Base-by-base conservation (phyloP, 495 filamentous ascomycete genomes). In the Aspergillus biplanus region DNA sequence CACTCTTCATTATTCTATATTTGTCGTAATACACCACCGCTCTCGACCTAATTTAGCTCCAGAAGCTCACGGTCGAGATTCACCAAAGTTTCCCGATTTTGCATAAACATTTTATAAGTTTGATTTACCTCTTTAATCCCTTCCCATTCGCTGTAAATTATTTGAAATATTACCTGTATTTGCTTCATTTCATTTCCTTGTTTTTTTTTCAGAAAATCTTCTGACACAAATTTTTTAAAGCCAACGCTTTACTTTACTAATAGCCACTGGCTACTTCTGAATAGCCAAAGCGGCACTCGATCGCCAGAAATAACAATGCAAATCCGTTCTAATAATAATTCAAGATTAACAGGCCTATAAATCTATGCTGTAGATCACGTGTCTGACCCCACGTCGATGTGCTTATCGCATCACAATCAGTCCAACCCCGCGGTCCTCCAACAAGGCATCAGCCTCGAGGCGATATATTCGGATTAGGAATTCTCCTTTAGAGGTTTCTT, bases 61-160 rank as follows among this genome's bases (percentile, higher is more conserved):
- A 15, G 39, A 44, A 11, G 39, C n/a, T 12, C 6, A 44, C 2
- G 39, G n/a, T 44, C 6, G 4, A 15, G 4, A 13, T 44, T 4
- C 39, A 15, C 39, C 4, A 53, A 37, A 32, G 44, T 27, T 12
- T 44, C 32, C 34, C 16, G 21, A 15, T 52, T 9, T n/a, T 27
- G 9, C 47, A n/a, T 50, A 11, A 7, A 4, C 16, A 21, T 50
- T 11, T 11, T 50, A 6, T 50, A 11, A 9, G 48, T 42, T 32
- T 61, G 18, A n/a, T 53, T 53, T 16, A 49, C 48, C 18, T 52
- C 7, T 52, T 61, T 53, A 21, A 31, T 18, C 15, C 33, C 35
- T 39, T 61, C 31, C 35, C 48, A 50, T 63, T 67, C 57, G 16
- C 50, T 67, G 65, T 67, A 67, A 48, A 63, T 60, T 63, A 63